Base-by-base conservation (phyloP, 2,329 filamentous ascomycete genomes). In the Westerdykella sp. region DNA sequence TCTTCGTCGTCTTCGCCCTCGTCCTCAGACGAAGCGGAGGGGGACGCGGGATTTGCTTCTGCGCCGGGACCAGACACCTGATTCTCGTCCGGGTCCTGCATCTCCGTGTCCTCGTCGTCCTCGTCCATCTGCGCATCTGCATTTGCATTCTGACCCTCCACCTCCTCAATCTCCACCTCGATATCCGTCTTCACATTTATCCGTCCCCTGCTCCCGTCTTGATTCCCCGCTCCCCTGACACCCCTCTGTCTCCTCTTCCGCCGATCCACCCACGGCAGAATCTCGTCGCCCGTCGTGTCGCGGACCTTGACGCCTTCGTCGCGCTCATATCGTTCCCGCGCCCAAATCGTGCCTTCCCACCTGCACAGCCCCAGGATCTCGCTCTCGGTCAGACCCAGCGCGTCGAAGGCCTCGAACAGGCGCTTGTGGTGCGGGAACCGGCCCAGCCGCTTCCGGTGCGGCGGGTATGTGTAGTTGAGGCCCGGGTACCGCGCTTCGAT, bases 281-380 rank as follows among this genome's bases (percentile, higher is more conserved):
- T 81, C 18, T 78, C 82, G 55, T 86, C 81, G 40, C 77, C 78
- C 1, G 84, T 83, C 5, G 85, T 88, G 59, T 91, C 86, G 38
- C 71, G 67, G 49, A 91, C 87, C 23, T 68, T 69, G 45, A 85
- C 75, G 28, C 81, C 81, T 57, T 88, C 83, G 59, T 90, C 85
- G 44, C 77, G 76, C 71, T 91, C 85, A 60, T 82, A 91, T 42
- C 85, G 79, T 60, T 89, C 84, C 60, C 88, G 83, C 48, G 86
- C 86, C 85, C 85, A 90, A 48, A 83, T 81, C 9, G 85, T 90
- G 44, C 85, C 85, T 69, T 90, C 85, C 85, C 85, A 91, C 59
- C 85, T 83, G 45, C 85, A 89, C 60, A 90, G 72, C 39, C 74
- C 73, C 42, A 79, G 74, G 53, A 91, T 87, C 62, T 91, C 85